Conservation (phyloP, 2,329 filamentous ascomycete genomes). For the Diaporthe citri region DNA sequence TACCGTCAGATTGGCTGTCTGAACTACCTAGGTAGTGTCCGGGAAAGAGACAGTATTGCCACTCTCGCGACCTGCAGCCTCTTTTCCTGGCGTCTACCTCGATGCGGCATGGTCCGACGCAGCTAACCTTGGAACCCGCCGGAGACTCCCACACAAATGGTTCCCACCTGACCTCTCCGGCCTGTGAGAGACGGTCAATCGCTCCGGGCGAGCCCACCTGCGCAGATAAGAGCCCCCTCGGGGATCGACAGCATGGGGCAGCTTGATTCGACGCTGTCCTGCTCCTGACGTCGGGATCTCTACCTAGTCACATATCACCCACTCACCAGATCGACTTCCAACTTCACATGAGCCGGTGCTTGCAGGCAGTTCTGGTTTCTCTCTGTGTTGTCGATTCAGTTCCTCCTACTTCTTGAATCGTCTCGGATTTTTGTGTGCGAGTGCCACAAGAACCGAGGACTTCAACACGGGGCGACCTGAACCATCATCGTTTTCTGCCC, state of each 20-base stretch:
- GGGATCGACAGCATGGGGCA: background rate
- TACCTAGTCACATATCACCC: conserved; percentile 20
- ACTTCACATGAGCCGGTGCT: background rate
- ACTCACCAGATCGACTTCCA: background rate
- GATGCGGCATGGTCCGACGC: conserved; percentile 4
- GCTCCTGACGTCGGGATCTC: conserved; percentile 16
- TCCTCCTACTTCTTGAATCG: background rate
- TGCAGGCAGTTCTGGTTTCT: background rate
- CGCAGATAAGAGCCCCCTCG: conserved; percentile 16
- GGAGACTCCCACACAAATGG: conserved; percentile 9
- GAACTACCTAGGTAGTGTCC: background rate
- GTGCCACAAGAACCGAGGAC: background rate
- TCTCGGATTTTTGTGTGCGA: no score
- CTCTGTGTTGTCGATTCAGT: background rate
- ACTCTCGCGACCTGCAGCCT: conserved; percentile 26
- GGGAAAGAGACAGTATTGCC: background rate
- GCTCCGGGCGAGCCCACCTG: background rate
- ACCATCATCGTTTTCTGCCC: background rate
- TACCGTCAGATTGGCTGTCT: conserved; percentile 2
- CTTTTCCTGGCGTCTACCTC: conserved; percentile 1
- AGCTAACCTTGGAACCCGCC: conserved; percentile 15
- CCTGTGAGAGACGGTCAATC: conserved; percentile 21
- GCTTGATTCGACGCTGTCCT: conserved; percentile 9
- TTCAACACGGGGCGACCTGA: no score
- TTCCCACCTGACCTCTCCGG: conserved; percentile 17